A percentile compares a stretch with the other conserved stretches of the same genome.
Conservation (phyloP, 2,329 filamentous ascomycete genomes). For the Beauveria pseudobassiana region DNA sequence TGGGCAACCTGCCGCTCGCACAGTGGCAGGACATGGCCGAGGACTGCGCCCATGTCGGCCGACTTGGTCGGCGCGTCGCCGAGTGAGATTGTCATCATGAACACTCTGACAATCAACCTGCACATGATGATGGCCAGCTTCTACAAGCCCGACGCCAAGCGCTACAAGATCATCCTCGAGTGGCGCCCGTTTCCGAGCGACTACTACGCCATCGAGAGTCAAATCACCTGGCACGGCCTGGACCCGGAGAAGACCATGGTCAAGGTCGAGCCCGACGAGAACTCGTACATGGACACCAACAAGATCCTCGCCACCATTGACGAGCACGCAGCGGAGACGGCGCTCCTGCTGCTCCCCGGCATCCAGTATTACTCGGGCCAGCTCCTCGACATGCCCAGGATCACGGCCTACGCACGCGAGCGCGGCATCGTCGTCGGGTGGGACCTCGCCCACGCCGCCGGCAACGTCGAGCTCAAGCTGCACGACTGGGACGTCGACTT, state of each 20-base stretch:
- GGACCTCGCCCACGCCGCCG: slow-evolving; percentile 82
- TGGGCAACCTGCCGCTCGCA: slow-evolving; percentile 59
- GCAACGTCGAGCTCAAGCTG: slow-evolving; percentile 70
- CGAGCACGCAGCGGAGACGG: slow-evolving; percentile 62
- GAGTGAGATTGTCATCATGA: slow-evolving; percentile 79
- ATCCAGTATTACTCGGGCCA: slow-evolving; percentile 93
- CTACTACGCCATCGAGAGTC: slow-evolving; percentile 76
- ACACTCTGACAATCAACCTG: slow-evolving; percentile 73
- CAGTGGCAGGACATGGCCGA: slow-evolving; percentile 77
- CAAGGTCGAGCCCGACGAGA: slow-evolving; percentile 57
- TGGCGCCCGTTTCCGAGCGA: slow-evolving; percentile 87
- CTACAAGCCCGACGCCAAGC: slow-evolving; percentile 58
- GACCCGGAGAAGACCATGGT: slow-evolving; percentile 63
- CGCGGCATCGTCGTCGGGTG: slow-evolving; percentile 71
- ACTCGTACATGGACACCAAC: slow-evolving; percentile 59
- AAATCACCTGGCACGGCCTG: slow-evolving; percentile 64
- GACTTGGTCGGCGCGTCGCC: slow-evolving; percentile 66
- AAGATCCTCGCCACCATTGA: slow-evolving; percentile 68
- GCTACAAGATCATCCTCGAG: slow-evolving; percentile 79
- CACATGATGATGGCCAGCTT: slow-evolving; percentile 81
- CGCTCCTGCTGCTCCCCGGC: slow-evolving; percentile 73
- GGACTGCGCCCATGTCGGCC: slow-evolving; percentile 62
- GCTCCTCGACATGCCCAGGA: slow-evolving; percentile 71
- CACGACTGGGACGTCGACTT: slow-evolving; percentile 92
- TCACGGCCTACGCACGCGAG: slow-evolving; percentile 68